Base-by-base conservation (phyloP, 2,329 filamentous ascomycete genomes). In the Calonectria leucothoes region DNA sequence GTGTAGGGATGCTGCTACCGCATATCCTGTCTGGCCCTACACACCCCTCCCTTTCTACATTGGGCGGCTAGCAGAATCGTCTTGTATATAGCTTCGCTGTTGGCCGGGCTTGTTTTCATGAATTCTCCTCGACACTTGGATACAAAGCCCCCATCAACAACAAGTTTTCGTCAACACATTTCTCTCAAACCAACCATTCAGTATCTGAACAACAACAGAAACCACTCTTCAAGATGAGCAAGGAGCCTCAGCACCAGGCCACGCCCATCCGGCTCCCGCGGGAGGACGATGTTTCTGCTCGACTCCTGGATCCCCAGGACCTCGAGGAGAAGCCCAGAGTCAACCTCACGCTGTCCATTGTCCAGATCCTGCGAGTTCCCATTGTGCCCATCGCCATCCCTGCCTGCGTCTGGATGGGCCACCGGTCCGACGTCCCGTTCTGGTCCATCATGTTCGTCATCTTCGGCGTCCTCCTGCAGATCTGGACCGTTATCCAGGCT, bases 201-300 rank as follows among this genome's bases (percentile, higher is more conserved):
- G 29, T 8, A 20, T n/a, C 33, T 64, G 8, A 33, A 51, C 39
- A 49, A 52, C 4, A 51, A 51, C 3, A 11, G 61, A 37, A 31
- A 67, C 23, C 14, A 27, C 35, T 15, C 37, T n/a, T 49, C 55
- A 52, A 31, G 31, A 69, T 69, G 67, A 59, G 57, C 57, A 63
- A 63, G n/a, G 61, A 55, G 20, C 29, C 67, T 25, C 55, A 69
- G 20, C 8, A 48, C 31, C 29, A 49, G 33, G 31, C 59, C n/a
- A 49, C n/a, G 39, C 33, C 59, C 4, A 51, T 69, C 66, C 66
- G 59, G 1, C n/a, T 55, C 14, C 76, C 77, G 1, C 73, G 68
- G 45, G 75, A 78, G 17, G 76, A 78, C n/a, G 75, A 79, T n/a
- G 48, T 63, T 49, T 23, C 65, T 17, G 73, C 63, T 52, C 73